Percentiles rank a stretch among this genome's conserved stretches.
These are phyloP conservation scores for Sporothrix globosa DNA, from an alignment of 2,329 filamentous ascomycete genomes.

Conservation along the genomic window DNA sequence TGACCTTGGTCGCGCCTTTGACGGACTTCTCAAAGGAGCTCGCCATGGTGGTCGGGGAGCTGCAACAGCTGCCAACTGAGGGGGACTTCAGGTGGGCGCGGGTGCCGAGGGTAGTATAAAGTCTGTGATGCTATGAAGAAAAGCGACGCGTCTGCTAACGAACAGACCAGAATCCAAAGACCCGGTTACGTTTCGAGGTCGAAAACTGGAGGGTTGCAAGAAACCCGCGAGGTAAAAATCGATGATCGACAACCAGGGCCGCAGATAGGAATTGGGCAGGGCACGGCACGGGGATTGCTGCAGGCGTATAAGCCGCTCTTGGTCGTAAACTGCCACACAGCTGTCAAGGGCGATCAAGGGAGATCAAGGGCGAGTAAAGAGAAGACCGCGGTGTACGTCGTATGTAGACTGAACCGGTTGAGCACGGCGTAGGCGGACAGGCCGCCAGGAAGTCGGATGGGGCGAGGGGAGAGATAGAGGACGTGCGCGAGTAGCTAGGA, in stretches of 20 bases:
- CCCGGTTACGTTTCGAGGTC: background rate
- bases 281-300: constrained; percentile 8
- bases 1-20: constrained; percentile 97
- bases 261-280: background rate
- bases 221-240: constrained; percentile 1
- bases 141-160: background rate
- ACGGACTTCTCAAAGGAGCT: constrained; percentile 98
- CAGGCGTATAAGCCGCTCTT: constrained; percentile 1
- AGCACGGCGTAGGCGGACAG: background rate
- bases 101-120: background rate
- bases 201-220: constrained; percentile 2
- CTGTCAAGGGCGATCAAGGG: background rate
- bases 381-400: background rate
- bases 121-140: background rate
- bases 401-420: background rate
- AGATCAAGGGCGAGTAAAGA: background rate
- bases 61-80: background rate
- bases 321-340: background rate
- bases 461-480: constrained; percentile 1
- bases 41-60: constrained; percentile 59
- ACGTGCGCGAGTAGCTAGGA: constrained; percentile 8
- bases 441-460: background rate
- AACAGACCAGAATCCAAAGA: constrained; percentile 7
- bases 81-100: background rate
- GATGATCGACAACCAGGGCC: constrained; percentile 26